phyloP scores from a whole-genome alignment of 441 rosid species.

The Syzygium syzygioides region DNA sequence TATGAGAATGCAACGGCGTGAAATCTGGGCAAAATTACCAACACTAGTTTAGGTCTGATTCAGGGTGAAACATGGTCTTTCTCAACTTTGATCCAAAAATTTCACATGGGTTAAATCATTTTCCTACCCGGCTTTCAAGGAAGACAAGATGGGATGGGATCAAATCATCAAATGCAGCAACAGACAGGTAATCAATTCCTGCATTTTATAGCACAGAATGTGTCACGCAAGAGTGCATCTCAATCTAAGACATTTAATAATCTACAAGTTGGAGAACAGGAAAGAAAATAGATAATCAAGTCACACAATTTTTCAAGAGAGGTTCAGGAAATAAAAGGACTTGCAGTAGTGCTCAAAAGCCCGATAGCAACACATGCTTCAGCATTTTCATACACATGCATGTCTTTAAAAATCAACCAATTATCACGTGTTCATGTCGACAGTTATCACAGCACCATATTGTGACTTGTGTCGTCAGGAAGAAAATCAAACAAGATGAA shows the following conservation, averaged over 20 bases:
- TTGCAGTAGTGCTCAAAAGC: not conserved
- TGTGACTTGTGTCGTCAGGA: not conserved
- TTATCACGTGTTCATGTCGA: not conserved
- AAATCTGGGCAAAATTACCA: not conserved
- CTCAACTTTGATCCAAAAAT: not conserved
- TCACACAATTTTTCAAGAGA: not conserved
- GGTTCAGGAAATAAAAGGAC: not conserved
- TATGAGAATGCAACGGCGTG: not conserved
- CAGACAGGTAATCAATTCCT: slow-evolving; percentile 17
- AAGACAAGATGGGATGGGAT: slow-evolving; percentile 9
- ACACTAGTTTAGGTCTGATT: not conserved
- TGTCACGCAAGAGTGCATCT: not conserved
- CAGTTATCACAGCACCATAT: not conserved
- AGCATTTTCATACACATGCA: not conserved
- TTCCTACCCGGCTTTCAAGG: slow-evolving; percentile 6
- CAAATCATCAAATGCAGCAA: slow-evolving; percentile 13
- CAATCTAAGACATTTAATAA: not conserved
- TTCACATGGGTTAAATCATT: not conserved
- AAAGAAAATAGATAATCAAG: not conserved
- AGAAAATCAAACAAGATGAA: not conserved
- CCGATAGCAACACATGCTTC: not conserved
- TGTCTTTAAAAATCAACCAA: not conserved
- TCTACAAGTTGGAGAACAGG: not conserved
- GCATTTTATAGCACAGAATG: not conserved
- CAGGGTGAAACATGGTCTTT: not conserved